Base-by-base conservation (phyloP, 495 filamentous ascomycete species). In the Letharia lupina region DNA sequence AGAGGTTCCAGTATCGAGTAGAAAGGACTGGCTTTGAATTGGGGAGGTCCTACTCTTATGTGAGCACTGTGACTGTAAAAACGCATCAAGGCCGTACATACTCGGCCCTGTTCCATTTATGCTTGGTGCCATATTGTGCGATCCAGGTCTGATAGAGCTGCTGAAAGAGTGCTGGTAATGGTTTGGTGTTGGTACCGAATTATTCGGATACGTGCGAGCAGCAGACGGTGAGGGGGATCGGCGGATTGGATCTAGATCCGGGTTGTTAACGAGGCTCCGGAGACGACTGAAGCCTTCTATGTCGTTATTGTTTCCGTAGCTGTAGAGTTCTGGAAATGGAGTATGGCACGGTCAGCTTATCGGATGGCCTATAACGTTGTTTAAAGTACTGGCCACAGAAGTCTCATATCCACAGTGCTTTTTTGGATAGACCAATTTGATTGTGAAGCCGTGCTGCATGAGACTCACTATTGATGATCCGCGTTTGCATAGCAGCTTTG, bases 11-110 rank as follows among this genome's bases (percentile, higher is more conserved):
- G 58, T 41, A 91, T 77, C 0, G 80, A 83, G 70, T 88, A 94
- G 71, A 93, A 95, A 3, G 91, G 90, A 64, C 88, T 93, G 10
- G 86, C 77, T 70, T 91, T 93, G 75, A 91, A 95, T 41, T 62
- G 67, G 20, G 80, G 70, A 45, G 70, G 73, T 56, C 75, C 79
- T 81, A 67, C 31, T 66, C 47, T 50, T 39, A 16, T 42, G 60
- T 78, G 11, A 75, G 73, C 52, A 42, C 66, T 28, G 41, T 39
- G 54, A 8, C 37, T 39, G 41, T 44, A 42, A 40, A 54, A 39
- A 35, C 40, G 44, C 45, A 57, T 56, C 47, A 68, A 35, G n/a
- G 20, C 15, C 28, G 39, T 48, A 35, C 48, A 52, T 68, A 68
- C 66, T 63, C 37, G 52, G 52, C 73, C 79, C 75, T 60, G 68